Evolutionary conservation across 257 asterid genomes (phyloP), one percentile per base, ranked within the genome.

Genomic region (Verbena officinalis): DNA sequence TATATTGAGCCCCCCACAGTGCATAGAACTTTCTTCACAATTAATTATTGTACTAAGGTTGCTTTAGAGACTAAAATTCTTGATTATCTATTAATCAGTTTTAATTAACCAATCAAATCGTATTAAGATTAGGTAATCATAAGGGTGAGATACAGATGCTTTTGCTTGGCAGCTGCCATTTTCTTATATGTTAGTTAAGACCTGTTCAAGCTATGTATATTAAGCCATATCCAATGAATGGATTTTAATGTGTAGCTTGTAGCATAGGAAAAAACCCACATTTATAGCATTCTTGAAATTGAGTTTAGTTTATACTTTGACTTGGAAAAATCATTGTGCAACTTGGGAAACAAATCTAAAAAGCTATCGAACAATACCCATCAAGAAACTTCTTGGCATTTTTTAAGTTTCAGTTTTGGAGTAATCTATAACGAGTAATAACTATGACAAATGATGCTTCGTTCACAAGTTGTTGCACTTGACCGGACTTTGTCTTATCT

Each of bases 91-190:
- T 11, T 12, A 31, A 76, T 70, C 67, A 77, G 80, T 55, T 73
- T 71, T 50, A 43, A 64, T 67, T 53, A 63, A 54, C 53, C 82
- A 77, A 74, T 80, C 78, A 61, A 51, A 74, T 63, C 67, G 68
- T 58, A 43, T 69, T 62, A 19, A 52, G 70, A 64, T 62, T 69
- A 72, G 79, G 79, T 69, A 52, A 61, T 21, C 16, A 22, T 36
- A 9, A 34, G 50, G 67, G 24, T 40, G 60, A 21, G n/a, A n/a
- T n/a, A n/a, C n/a, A n/a, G n/a, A n/a, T n/a, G n/a, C n/a, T 57
- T 57, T 61, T 57, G 43, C 60, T 6, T 58, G 54, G 59, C 17
- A 44, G 59, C 17, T 48, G 36, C 57, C 20, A 15, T 3, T 4
- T 10, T 13, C 22, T 31, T 55, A 3, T n/a, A 23, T 31, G 14